phyloP scores from a whole-genome alignment of 106 monocot genomes.

The Amphibolis antarctica region DNA sequence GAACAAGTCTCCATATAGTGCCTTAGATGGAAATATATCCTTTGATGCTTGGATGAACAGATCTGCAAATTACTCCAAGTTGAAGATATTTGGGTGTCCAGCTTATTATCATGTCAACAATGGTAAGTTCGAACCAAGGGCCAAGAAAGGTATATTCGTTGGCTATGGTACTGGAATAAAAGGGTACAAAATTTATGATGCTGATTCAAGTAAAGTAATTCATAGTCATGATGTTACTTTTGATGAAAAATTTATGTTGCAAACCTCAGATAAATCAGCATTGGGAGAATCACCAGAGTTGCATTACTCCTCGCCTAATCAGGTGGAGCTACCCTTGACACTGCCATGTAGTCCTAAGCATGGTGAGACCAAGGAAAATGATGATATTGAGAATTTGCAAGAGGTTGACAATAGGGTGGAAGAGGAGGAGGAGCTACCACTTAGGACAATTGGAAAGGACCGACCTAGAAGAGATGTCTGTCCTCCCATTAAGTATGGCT shows the following conservation, averaged over 20 bases:
- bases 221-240: neutral
- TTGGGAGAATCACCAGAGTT: neutral
- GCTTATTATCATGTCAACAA: constrained; percentile 6
- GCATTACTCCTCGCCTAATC: neutral
- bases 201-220: neutral
- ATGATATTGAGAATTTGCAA: neutral
- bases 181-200: neutral
- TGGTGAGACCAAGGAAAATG: neutral
- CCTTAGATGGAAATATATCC: constrained; percentile 4
- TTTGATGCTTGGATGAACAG: neutral
- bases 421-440: neutral
- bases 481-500: neutral
- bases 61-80: constrained; percentile 1
- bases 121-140: neutral
- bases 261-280: neutral
- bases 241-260: neutral
- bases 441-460: neutral
- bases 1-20: neutral
- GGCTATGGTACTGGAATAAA: constrained; percentile 5
- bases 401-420: neutral
- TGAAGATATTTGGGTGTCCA: constrained; percentile 2
- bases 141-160: neutral
- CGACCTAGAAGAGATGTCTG: neutral
- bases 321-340: neutral
- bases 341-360: neutral